Evolutionary conservation across 2,329 filamentous ascomycete genomes (phyloP).

Genomic region (Cadophora malorum): DNA sequence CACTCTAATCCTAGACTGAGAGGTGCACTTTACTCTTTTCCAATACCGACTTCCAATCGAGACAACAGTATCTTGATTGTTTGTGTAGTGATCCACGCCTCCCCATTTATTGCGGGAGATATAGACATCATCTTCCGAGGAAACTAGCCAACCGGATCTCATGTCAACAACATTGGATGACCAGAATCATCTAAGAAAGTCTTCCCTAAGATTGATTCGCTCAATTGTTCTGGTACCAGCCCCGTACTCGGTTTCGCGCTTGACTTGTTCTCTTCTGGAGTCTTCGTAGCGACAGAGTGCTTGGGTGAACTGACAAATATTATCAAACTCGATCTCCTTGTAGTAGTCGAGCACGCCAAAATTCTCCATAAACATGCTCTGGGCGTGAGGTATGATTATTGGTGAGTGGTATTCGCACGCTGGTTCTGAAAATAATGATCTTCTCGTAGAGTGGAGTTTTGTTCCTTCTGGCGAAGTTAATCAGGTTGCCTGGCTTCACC

Average conservation of each 20-base stretch:
- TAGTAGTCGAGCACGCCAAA: neutral
- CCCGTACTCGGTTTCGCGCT: neutral
- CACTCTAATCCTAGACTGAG: neutral
- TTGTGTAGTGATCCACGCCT: neutral
- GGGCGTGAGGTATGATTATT: neutral
- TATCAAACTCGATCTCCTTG: neutral
- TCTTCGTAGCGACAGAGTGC: neutral
- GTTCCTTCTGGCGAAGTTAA: neutral
- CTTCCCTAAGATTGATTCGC: neutral
- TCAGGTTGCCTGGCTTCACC: neutral
- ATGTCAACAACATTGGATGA: neutral
- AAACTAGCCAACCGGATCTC: neutral
- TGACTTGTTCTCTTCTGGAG: neutral
- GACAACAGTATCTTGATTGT: neutral
- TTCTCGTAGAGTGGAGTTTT: neutral
- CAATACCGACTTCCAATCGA: neutral
- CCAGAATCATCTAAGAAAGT: neutral
- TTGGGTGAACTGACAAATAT: neutral
- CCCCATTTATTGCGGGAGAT: neutral
- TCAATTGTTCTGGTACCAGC: neutral
- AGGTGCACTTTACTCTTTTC: neutral
- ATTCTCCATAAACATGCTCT: neutral
- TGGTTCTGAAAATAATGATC: neutral
- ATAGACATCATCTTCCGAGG: neutral
- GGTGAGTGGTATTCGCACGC: too few species aligned